Evolutionary conservation across 2,329 filamentous ascomycete species (phyloP), one percentile per base, ranked within the genome.

Genomic region (Fusarium falciforme): DNA sequence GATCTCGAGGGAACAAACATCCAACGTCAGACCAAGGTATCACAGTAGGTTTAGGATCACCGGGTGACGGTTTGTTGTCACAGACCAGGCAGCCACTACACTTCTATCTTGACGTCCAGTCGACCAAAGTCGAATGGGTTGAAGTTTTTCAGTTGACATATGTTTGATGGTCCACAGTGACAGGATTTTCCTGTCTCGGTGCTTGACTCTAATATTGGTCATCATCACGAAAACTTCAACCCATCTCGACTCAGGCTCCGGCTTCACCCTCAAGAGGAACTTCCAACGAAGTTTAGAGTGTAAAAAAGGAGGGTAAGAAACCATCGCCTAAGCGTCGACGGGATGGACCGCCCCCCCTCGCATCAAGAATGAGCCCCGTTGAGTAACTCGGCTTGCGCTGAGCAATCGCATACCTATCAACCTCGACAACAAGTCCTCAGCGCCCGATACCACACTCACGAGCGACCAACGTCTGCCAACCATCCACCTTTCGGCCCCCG

Each of bases 311-410:
- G 62, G 47, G 17, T 20, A 67, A 61, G 67, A 74, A 70, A 77
- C 76, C 74, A 69, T 76, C 76, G 67, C 72, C 76, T 57, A 55
- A 75, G 49, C 62, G 65, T 64, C 44, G 63, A 76, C 71, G 75
- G 71, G 67, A 72, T 73, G 36, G 47, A 52, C 47, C 25, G 58
- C 68, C 36, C 85, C 93, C 93, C 93, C 94, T 98, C 95, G 95
- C 93, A 90, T 95, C 96, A 93, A 98, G 94, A 98, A 98, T 98
- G 95, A 98, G 96, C 96, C 96, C 96, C 96, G 97, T 98, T 95
- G 95, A 98, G 96, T 98, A 97, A 98, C 94, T 89, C 85, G 83
- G 85, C 78, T 79, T 78, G 82, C 77, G 71, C 80, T 78, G 82
- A 86, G 93, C 94, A 98, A 98, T 98, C 96, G 95, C 96, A 98